phyloP scores from a whole-genome alignment of 352 stramenopile species.

The Phytopythium oedochilum region DNA sequence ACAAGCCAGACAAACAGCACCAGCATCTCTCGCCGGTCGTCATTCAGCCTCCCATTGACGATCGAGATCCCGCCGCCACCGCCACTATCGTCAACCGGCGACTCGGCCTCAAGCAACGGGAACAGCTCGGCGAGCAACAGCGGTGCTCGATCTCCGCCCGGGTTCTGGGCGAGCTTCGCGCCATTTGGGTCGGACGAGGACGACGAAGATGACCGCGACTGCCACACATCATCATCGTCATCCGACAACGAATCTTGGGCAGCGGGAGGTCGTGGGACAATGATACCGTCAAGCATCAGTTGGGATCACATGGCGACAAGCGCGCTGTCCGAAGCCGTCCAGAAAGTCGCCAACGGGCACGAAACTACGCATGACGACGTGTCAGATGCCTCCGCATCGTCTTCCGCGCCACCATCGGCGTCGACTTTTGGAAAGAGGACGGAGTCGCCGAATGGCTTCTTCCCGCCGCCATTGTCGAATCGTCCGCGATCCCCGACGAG shows the following conservation, averaged over 20 bases:
- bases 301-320: slow-evolving; percentile 62
- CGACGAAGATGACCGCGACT: slow-evolving; percentile 36
- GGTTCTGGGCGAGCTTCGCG: slow-evolving; percentile 74
- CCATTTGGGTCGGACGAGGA: slow-evolving; percentile 64
- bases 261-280: not conserved
- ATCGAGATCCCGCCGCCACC: slow-evolving; percentile 36
- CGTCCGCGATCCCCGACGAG: slow-evolving; percentile 18
- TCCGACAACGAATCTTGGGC: slow-evolving; percentile 1
- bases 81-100: not conserved
- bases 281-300: slow-evolving; percentile 15
- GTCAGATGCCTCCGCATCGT: not conserved
- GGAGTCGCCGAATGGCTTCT: slow-evolving; percentile 3
- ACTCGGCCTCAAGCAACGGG: slow-evolving; percentile 8
- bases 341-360: slow-evolving; percentile 19
- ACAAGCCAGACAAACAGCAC: not conserved
- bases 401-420: not conserved
- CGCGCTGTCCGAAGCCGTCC: slow-evolving; percentile 41
- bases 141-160: slow-evolving; percentile 54
- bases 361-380: slow-evolving; percentile 11
- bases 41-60: slow-evolving; percentile 20
- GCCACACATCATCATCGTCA: slow-evolving; percentile 11
- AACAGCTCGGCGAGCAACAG: slow-evolving; percentile 28
- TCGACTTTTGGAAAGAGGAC: not conserved
- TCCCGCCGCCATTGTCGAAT: slow-evolving; percentile 1
- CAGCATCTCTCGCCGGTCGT: not conserved